These are phyloP conservation scores for Piper betle DNA, from an alignment of 164 flowering plant species.

Conservation along the genomic window DNA sequence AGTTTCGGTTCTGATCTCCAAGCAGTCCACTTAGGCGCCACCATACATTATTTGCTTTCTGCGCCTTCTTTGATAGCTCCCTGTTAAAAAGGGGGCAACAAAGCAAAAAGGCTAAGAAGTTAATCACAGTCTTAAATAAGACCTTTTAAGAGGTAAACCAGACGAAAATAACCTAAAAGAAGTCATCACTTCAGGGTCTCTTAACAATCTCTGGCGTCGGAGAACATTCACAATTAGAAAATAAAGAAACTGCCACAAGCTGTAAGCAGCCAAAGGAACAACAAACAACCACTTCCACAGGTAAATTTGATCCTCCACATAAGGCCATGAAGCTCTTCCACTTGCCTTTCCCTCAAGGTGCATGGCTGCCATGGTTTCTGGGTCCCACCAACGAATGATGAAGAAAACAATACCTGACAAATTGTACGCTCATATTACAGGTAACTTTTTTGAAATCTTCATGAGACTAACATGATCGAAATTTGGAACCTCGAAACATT, in stretches of 20 bases:
- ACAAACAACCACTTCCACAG: slow-evolving; percentile 82
- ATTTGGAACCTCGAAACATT: too few species aligned
- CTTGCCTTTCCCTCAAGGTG: slow-evolving; percentile 59
- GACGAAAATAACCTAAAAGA: slow-evolving; percentile 64
- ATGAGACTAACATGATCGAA: too few species aligned
- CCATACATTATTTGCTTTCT: slow-evolving; percentile 82
- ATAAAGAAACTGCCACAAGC: slow-evolving; percentile 82
- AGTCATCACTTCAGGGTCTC: slow-evolving; percentile 99
- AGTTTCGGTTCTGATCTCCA: slow-evolving; percentile 81
- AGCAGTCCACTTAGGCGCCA: slow-evolving; percentile 91
- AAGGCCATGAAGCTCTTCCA: slow-evolving; percentile 78
- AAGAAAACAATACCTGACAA: slow-evolving; percentile 79
- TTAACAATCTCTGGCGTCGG: slow-evolving; percentile 73
- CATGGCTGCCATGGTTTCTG: slow-evolving; percentile 74
- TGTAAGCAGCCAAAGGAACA: slow-evolving; percentile 75
- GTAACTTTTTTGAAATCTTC: not conserved
- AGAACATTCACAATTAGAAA: slow-evolving; percentile 89
- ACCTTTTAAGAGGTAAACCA: slow-evolving; percentile 7
- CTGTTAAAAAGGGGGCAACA: slow-evolving; percentile 16
- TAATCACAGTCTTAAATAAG: too few species aligned
- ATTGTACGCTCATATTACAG: not conserved
- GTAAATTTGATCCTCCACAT: slow-evolving; percentile 56
- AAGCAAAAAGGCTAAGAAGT: not conserved
- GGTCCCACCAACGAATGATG: slow-evolving; percentile 97
- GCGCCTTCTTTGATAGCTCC: slow-evolving; percentile 94